phyloP scores from a whole-genome alignment of 2,329 filamentous ascomycete genomes.

The Apiospora phragmitis region DNA sequence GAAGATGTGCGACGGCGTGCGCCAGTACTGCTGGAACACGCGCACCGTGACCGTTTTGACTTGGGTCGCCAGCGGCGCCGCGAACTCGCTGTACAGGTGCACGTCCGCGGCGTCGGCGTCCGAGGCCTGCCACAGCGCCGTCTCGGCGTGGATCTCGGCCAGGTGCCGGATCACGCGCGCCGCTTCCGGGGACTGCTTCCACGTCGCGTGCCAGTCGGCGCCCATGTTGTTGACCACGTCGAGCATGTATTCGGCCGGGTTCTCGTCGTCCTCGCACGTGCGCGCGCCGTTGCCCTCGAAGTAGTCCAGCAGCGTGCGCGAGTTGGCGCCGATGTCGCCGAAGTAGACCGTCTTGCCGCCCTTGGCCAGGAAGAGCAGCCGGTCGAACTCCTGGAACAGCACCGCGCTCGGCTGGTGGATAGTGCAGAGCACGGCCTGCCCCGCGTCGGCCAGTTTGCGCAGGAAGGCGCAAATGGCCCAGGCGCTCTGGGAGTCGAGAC shows the following conservation, averaged over 20 bases:
- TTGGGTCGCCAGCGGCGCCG: slow-evolving; percentile 70
- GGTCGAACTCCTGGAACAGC: slow-evolving; percentile 48
- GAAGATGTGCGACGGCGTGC: slow-evolving; percentile 76
- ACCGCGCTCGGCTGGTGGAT: slow-evolving; percentile 45
- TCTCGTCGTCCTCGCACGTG: slow-evolving; percentile 52
- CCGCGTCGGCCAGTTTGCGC: slow-evolving; percentile 55
- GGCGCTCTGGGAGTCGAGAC: slow-evolving; percentile 71
- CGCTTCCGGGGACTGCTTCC: slow-evolving; percentile 55
- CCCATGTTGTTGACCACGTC: slow-evolving; percentile 37
- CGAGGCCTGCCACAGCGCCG: not conserved
- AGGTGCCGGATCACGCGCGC: slow-evolving; percentile 18
- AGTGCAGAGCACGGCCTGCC: slow-evolving; percentile 43
- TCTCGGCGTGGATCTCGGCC: slow-evolving; percentile 11
- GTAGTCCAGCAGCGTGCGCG: slow-evolving; percentile 48
- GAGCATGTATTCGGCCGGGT: slow-evolving; percentile 64
- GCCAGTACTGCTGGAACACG: slow-evolving; percentile 83
- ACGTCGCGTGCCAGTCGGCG: slow-evolving; percentile 34
- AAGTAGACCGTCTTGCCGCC: slow-evolving; percentile 60
- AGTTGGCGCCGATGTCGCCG: slow-evolving; percentile 53
- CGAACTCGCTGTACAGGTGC: slow-evolving; percentile 64
- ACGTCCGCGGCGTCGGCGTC: slow-evolving; percentile 19
- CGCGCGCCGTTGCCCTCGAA: slow-evolving; percentile 61
- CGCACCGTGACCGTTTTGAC: slow-evolving; percentile 64
- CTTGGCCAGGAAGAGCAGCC: slow-evolving; percentile 51
- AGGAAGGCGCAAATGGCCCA: slow-evolving; percentile 71